A percentile compares a stretch with the other conserved stretches of the same genome.
Evolutionary conservation across 2,329 filamentous ascomycete species (phyloP).

Genomic region (Dothiorella sarmentorum): DNA sequence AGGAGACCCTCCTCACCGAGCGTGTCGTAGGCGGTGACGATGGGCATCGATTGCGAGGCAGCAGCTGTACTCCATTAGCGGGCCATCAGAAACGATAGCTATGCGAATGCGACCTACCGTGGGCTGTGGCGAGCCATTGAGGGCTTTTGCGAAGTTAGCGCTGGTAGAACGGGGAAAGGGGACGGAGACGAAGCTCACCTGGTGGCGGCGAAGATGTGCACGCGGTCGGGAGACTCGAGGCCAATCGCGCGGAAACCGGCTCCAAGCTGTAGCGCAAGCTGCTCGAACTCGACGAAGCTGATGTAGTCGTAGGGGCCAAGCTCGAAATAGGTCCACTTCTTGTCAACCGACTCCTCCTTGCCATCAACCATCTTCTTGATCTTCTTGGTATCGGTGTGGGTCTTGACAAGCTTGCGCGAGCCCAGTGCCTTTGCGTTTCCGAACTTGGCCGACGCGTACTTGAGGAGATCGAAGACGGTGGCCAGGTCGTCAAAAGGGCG

Average conservation of each 20-base stretch:
- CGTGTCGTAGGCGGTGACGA: constrained; percentile 94
- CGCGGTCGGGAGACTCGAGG: constrained; percentile 60
- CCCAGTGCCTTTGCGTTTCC: constrained; percentile 57
- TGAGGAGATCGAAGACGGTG: constrained; percentile 77
- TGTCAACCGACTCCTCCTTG: constrained; percentile 73
- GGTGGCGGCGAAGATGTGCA: constrained; percentile 84
- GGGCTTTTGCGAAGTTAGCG: constrained; percentile 47
- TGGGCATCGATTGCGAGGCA: constrained; percentile 79
- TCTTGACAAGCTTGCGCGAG: constrained; percentile 68
- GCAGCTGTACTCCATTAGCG: constrained; percentile 45
- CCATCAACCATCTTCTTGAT: constrained; percentile 85
- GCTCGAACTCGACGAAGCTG: constrained; percentile 76
- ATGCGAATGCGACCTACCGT: constrained; percentile 47
- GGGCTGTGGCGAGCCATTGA: constrained; percentile 80
- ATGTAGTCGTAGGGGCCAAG: constrained; percentile 72
- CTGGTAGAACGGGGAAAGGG: constrained; percentile 5
- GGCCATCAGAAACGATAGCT: not conserved
- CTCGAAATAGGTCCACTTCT: constrained; percentile 90
- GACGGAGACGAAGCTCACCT: constrained; percentile 41
- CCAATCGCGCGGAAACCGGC: constrained; percentile 73
- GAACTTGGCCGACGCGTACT: constrained; percentile 59
- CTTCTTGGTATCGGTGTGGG: constrained; percentile 83
- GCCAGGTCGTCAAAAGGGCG: constrained; percentile 65
- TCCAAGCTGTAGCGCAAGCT: constrained; percentile 65
- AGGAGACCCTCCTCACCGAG: constrained; percentile 79